phyloP scores from a whole-genome alignment of 768 basidiomycete species.

The Chalciporus pseudorubinellus region DNA sequence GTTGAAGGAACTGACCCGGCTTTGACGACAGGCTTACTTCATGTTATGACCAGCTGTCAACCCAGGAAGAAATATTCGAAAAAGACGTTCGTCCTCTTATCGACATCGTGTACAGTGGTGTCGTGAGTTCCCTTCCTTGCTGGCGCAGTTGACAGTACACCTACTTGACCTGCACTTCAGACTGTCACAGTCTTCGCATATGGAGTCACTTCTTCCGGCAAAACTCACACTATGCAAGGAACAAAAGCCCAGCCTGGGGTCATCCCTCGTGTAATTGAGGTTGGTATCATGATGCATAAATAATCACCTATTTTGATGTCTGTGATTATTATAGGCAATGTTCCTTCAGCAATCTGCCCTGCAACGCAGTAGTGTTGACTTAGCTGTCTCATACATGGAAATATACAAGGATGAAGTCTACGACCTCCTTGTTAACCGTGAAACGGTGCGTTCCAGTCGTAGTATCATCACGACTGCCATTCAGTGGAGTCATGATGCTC shows the following conservation, averaged over 20 bases:
- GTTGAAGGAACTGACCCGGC: constrained; percentile 1
- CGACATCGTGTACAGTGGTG: constrained; percentile 72
- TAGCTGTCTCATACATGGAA: constrained; percentile 78
- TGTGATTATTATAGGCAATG: constrained; percentile 44
- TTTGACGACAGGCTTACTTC: constrained; percentile 57
- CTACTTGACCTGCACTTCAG: constrained; percentile 32
- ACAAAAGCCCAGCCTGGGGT: constrained; percentile 71
- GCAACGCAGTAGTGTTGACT: constrained; percentile 42
- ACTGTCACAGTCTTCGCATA: constrained; percentile 89
- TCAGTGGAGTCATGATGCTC: too few species aligned
- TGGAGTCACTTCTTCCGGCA: constrained; percentile 88
- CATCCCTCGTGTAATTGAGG: constrained; percentile 79
- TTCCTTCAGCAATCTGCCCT: constrained; percentile 48
- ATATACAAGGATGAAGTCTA: constrained; percentile 92
- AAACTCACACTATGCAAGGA: constrained; percentile 94
- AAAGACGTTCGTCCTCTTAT: constrained; percentile 75
- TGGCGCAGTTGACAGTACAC: background rate
- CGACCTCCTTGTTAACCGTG: constrained; percentile 74
- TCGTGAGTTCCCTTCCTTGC: constrained; percentile 45
- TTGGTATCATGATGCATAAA: constrained; percentile 30
- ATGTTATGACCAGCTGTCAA: constrained; percentile 68
- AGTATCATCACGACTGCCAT: background rate
- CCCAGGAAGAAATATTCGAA: constrained; percentile 75
- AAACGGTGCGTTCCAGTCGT: constrained; percentile 47
- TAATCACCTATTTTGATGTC: background rate